Percentiles rank a stretch among this genome's conserved stretches.
phyloP scores from a whole-genome alignment of 2,329 filamentous ascomycete genomes.

The Leptographium wingfieldii region DNA sequence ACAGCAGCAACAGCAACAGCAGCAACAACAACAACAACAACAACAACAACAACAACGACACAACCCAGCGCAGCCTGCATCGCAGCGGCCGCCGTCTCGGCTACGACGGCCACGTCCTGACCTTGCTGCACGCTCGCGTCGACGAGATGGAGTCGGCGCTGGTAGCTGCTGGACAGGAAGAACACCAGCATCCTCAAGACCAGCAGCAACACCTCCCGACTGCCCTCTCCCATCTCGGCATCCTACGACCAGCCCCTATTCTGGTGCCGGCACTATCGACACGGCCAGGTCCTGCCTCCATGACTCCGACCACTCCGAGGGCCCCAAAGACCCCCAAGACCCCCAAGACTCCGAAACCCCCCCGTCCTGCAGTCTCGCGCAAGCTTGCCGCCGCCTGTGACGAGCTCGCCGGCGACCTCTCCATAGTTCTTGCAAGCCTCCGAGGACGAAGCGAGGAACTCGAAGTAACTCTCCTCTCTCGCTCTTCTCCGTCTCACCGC shows the following conservation, averaged over 20 bases:
- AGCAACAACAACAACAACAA: too few relatives aligned
- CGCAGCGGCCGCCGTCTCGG: neutral
- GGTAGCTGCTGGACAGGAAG: conserved; percentile 1
- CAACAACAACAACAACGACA: too few relatives aligned
- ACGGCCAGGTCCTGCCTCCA: too few relatives aligned
- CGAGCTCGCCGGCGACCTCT: conserved; percentile 37
- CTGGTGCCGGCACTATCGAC: too few relatives aligned
- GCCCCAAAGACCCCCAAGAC: too few relatives aligned
- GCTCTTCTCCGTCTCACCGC: neutral
- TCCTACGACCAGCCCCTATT: too few relatives aligned
- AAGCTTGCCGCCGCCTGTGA: conserved; percentile 21
- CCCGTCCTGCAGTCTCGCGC: neutral
- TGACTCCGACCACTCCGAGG: too few relatives aligned
- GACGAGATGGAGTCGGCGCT: conserved; percentile 29
- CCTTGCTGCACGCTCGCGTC: conserved; percentile 26
- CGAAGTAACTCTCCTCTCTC: conserved; percentile 12
- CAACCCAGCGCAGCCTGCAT: conserved; percentile 10
- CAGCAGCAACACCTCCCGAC: neutral
- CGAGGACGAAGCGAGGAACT: conserved; percentile 46
- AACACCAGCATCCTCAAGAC: neutral
- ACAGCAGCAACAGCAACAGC: too few relatives aligned
- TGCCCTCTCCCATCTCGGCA: too few relatives aligned
- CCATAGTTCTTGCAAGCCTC: conserved; percentile 36
- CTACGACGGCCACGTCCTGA: conserved; percentile 13
- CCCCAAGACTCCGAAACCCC: too few relatives aligned